Evolutionary conservation across 192 early-diverging fungal species (phyloP).

Genomic region (Coemansia asiatica): DNA sequence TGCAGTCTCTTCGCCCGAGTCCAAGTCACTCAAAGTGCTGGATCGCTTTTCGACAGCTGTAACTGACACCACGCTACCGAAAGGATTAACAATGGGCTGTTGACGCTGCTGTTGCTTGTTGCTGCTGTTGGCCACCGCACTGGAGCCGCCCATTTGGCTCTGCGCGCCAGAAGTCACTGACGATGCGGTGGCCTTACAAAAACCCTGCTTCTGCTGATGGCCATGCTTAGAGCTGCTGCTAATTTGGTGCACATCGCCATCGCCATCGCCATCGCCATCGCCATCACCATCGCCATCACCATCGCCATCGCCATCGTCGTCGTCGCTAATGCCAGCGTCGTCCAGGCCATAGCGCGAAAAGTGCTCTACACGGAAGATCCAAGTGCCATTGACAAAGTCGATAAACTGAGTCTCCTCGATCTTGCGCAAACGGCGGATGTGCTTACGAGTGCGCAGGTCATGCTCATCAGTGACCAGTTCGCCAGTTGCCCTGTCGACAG

Average conservation of each 20-base stretch:
- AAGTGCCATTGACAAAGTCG: slow-evolving; percentile 74
- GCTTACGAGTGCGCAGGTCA: slow-evolving; percentile 68
- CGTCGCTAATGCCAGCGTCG: slow-evolving; percentile 62
- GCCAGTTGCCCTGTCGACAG: slow-evolving; percentile 75
- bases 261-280: not conserved
- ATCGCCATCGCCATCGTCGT: slow-evolving; percentile 50
- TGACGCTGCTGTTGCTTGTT: not conserved
- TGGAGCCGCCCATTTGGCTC: slow-evolving; percentile 43
- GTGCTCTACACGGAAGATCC: slow-evolving; percentile 91
- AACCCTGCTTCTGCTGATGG: slow-evolving; percentile 31
- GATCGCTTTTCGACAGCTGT: not conserved
- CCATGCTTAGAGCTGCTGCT: too few species aligned
- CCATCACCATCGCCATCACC: slow-evolving; percentile 7
- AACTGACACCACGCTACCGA: not conserved
- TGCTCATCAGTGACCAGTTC: slow-evolving; percentile 63
- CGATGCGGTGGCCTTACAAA: slow-evolving; percentile 50
- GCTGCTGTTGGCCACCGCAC: slow-evolving; percentile 37
- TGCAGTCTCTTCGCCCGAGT: slow-evolving; percentile 5
- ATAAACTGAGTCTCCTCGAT: slow-evolving; percentile 80
- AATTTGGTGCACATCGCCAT: not conserved
- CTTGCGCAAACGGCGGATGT: slow-evolving; percentile 66
- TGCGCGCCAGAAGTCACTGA: slow-evolving; percentile 16
- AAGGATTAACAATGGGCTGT: not conserved
- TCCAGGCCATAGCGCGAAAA: slow-evolving; percentile 80
- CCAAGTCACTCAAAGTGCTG: not conserved